A percentile compares a stretch with the other conserved stretches of the same genome.
phyloP scores from a whole-genome alignment of 139 green algal species.

The Desmodesmus armatus region DNA sequence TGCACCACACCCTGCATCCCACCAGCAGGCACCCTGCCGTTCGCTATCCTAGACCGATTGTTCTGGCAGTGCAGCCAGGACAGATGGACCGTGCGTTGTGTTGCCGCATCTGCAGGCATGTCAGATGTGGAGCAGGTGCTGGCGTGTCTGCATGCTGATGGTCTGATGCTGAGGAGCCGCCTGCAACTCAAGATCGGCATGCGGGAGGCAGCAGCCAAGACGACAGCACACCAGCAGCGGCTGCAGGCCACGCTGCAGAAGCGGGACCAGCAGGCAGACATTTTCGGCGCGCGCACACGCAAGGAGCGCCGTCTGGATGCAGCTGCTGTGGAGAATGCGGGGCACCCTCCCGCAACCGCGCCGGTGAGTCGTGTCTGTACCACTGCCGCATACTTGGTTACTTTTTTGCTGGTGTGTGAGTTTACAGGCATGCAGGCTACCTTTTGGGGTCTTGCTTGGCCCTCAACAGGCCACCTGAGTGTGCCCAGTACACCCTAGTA shows the following conservation, averaged over 20 bases:
- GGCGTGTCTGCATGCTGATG: slow-evolving; percentile 72
- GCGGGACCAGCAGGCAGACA: slow-evolving; percentile 57
- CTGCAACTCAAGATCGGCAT: slow-evolving; percentile 69
- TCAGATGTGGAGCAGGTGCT: slow-evolving; percentile 64
- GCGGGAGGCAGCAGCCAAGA: slow-evolving; percentile 36
- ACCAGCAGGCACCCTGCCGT: too few species aligned
- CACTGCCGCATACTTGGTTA: background rate
- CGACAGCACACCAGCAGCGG: slow-evolving; percentile 14
- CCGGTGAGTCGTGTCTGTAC: slow-evolving; percentile 9
- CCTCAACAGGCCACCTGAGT: too few species aligned
- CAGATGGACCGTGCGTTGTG: too few species aligned
- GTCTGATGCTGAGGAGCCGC: slow-evolving; percentile 58
- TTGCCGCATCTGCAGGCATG: slow-evolving; percentile 71
- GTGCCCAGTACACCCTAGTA: background rate
- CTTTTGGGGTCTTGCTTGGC: background rate
- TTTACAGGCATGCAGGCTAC: too few species aligned
- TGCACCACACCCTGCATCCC: too few species aligned
- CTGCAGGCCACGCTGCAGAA: background rate
- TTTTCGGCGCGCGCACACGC: slow-evolving; percentile 67
- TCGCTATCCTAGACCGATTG: too few species aligned
- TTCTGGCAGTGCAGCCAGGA: too few species aligned
- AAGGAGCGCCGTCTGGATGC: slow-evolving; percentile 61
- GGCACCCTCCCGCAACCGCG: slow-evolving; percentile 44
- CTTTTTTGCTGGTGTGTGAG: too few species aligned
- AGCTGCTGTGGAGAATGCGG: slow-evolving; percentile 44